These are phyloP conservation scores for Coleophoma crateriformis DNA, from an alignment of 2,329 filamentous ascomycete genomes.

Conservation along the genomic window DNA sequence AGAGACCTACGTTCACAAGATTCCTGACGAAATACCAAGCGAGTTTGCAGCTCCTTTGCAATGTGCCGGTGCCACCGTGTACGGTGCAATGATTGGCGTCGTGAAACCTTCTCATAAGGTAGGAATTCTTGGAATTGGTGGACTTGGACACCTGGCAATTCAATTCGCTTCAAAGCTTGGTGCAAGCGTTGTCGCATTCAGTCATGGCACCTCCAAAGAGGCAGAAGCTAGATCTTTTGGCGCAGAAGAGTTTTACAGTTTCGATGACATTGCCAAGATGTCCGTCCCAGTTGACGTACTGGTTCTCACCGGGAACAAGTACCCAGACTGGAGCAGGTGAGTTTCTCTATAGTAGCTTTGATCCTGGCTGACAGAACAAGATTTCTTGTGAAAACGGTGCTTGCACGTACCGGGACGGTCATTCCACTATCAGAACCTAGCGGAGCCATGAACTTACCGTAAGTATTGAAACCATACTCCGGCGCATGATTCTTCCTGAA, in stretches of 20 bases:
- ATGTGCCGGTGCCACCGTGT: constrained; percentile 36
- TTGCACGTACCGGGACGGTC: constrained; percentile 42
- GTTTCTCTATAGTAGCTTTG: neutral
- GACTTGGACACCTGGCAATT: constrained; percentile 55
- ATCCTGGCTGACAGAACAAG: neutral
- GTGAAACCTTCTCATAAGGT: constrained; percentile 20
- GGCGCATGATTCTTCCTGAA: too few relatives aligned
- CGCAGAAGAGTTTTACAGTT: constrained; percentile 39
- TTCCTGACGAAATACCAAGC: constrained; percentile 30
- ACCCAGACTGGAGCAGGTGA: constrained; percentile 30
- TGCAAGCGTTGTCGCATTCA: constrained; percentile 52
- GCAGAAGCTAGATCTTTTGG: constrained; percentile 54
- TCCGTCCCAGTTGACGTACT: constrained; percentile 13
- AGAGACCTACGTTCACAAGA: constrained; percentile 30
- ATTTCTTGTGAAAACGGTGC: constrained; percentile 15
- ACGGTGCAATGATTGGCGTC: constrained; percentile 18
- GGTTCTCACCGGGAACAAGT: constrained; percentile 13
- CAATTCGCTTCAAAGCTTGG: constrained; percentile 57
- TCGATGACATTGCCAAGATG: constrained; percentile 11
- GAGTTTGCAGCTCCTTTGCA: constrained; percentile 35
- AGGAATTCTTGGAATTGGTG: constrained; percentile 46
- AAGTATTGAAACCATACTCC: too few relatives aligned
- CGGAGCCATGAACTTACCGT: constrained; percentile 9
- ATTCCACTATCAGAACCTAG: constrained; percentile 33
- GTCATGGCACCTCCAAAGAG: constrained; percentile 49